Evolutionary conservation across 164 flowering plant genomes (phyloP).

Genomic region (Magnolia officinalis): DNA sequence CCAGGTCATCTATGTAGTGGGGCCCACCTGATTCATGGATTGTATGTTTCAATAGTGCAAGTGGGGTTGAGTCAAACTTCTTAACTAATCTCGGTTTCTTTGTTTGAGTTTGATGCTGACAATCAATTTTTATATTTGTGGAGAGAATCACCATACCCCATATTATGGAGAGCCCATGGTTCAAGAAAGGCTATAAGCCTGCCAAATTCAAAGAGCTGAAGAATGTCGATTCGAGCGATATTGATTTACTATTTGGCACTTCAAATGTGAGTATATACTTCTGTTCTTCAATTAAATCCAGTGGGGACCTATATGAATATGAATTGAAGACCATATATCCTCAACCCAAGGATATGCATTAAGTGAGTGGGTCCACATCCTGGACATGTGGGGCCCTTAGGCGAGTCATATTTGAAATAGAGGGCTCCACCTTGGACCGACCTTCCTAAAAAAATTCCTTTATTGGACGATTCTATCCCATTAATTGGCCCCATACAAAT

Average conservation of each 20-base stretch:
- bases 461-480: too few species aligned
- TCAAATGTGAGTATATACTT: constrained; percentile 4
- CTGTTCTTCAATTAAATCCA: too few species aligned
- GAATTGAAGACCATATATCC: too few species aligned
- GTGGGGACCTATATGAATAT: too few species aligned
- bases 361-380: too few species aligned
- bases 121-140: neutral
- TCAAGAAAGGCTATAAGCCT: constrained; percentile 13
- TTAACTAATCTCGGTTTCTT: neutral
- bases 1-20: neutral
- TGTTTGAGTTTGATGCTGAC: neutral
- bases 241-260: constrained; percentile 5
- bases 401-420: too few species aligned
- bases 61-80: neutral
- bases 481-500: too few species aligned
- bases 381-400: too few species aligned
- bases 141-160: constrained; percentile 10
- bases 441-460: too few species aligned
- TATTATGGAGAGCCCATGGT: constrained; percentile 10
- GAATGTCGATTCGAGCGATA: neutral
- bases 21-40: neutral
- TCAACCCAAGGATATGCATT: too few species aligned
- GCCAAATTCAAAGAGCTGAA: constrained; percentile 11
- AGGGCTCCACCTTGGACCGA: too few species aligned
- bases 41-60: neutral